phyloP scores from a whole-genome alignment of 768 basidiomycete genomes.

The Xerocomus spinulosus region DNA sequence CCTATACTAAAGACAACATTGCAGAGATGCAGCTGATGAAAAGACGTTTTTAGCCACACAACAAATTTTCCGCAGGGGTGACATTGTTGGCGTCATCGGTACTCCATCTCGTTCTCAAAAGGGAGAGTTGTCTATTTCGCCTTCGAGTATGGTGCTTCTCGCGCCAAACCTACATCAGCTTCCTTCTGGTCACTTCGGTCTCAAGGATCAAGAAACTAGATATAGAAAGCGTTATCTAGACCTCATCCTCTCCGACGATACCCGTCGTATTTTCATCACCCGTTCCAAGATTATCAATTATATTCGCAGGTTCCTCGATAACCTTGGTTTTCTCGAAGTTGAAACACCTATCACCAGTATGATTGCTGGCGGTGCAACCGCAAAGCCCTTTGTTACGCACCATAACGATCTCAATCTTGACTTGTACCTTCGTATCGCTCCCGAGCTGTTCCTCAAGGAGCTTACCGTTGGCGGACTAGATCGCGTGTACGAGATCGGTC shows the following conservation, averaged over 20 bases:
- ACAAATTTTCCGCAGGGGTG: conserved; percentile 88
- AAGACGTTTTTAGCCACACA: conserved; percentile 67
- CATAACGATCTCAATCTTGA: conserved; percentile 98
- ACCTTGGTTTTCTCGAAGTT: conserved; percentile 94
- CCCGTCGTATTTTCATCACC: conserved; percentile 86
- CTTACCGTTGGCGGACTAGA: conserved; percentile 96
- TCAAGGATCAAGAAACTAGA: conserved; percentile 96
- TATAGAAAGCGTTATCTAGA: conserved; percentile 99
- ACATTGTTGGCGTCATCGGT: conserved; percentile 92
- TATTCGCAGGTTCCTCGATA: conserved; percentile 84
- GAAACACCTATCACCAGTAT: conserved; percentile 98
- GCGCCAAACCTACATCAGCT: conserved; percentile 96
- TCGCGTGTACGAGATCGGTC: conserved; percentile 96
- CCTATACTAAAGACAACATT: conserved; percentile 16
- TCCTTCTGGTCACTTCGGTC: conserved; percentile 85
- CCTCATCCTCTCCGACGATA: conserved; percentile 88
- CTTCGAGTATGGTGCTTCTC: conserved; percentile 77
- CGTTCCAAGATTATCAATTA: conserved; percentile 91
- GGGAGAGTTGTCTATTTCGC: conserved; percentile 90
- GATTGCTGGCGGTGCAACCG: conserved; percentile 95
- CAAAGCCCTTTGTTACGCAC: conserved; percentile 98
- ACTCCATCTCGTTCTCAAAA: conserved; percentile 88
- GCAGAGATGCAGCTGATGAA: conserved; percentile 59
- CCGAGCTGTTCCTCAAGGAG: conserved; percentile 97
- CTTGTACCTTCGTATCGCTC: conserved; percentile 94